Evolutionary conservation across 306 rosid genomes (phyloP), one percentile per base, ranked within the genome.

Genomic region (Medicago ruthenica): DNA sequence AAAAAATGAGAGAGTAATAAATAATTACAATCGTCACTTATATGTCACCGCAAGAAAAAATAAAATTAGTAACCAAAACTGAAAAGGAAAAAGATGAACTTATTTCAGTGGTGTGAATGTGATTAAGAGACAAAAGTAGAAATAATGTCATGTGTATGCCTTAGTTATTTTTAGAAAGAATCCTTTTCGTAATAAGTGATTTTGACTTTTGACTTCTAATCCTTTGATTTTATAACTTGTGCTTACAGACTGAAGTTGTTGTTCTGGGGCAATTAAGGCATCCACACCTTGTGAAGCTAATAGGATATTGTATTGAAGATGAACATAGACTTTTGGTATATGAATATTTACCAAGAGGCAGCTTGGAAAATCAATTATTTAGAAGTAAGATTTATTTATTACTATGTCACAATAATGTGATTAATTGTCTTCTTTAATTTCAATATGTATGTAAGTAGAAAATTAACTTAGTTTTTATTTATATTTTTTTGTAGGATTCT

Each of bases 271-370:
- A 94, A 82, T 59, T 94, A 65, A 90, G 94, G 70, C 90, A 94
- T 82, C 90, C 91, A 27, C 92, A 94, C 79, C 91, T 94, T 69
- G 97, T 94, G 87, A 94, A 91, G 85, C 84, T 94, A 27, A 87
- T 91, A 16, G 98, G 98, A 60, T 94, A 91, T 81, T 89, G 97
- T 50, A 85, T 89, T 71, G 98, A 90, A 86, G 98, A 94, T 58
- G 98, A 91, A 47, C 93, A 94, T 8, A 87, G 98, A 65, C 82
- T 94, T 9, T 73, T 94, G 53, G 98, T 72, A 0, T 94, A 94
- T 72, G 97, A 94, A 41, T 91, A 91, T 48, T 90, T 94, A 92
- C 92, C 98, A 16, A 88, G 98, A 87, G 98, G 98, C 12, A 94
- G 98, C 80, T 88, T 94, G 64, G 98, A 94, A 41, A 94, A 94